These are phyloP conservation scores for Psidium friedrichsthalianum DNA, from an alignment of 345 rosid genomes.

Conservation along the genomic window DNA sequence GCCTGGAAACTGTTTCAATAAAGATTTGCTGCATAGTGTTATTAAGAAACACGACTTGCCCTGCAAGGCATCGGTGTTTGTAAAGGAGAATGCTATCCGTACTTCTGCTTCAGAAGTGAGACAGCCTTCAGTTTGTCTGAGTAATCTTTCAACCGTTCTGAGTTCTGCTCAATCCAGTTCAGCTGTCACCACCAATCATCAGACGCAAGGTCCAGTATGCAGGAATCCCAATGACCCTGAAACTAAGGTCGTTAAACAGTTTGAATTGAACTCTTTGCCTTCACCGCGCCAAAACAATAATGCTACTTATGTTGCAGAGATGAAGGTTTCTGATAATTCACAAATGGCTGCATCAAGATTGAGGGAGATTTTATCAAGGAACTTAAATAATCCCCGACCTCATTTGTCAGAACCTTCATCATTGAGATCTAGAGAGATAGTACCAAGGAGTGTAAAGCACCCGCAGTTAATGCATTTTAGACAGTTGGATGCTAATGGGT, in stretches of 20 bases:
- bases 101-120: conserved; percentile 24
- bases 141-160: conserved; percentile 17
- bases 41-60: conserved; percentile 16
- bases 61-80: conserved; percentile 19
- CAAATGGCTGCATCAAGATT: conserved; percentile 14
- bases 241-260: conserved; percentile 49
- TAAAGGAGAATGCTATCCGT: conserved; percentile 16
- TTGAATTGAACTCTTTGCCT: conserved; percentile 72
- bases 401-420: conserved; percentile 8
- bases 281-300: conserved; percentile 27
- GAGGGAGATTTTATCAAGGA: background rate
- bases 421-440: conserved; percentile 20
- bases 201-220: conserved; percentile 21
- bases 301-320: conserved; percentile 23
- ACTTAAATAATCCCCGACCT: background rate
- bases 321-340: conserved; percentile 27
- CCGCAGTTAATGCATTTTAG: conserved; percentile 26
- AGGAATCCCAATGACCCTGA: conserved; percentile 25
- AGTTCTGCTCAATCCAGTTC: conserved; percentile 17
- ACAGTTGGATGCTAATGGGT: conserved; percentile 26
- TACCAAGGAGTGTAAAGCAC: conserved; percentile 25
- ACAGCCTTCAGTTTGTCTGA: conserved; percentile 21
- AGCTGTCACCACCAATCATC: conserved; percentile 13
- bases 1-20: conserved; percentile 25
- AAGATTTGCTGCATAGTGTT: conserved; percentile 20